Percentiles rank a stretch among this genome's conserved stretches.
These are phyloP conservation scores for Penicillium sp. DNA, from an alignment of 2,329 filamentous ascomycete genomes.

Conservation along the genomic window DNA sequence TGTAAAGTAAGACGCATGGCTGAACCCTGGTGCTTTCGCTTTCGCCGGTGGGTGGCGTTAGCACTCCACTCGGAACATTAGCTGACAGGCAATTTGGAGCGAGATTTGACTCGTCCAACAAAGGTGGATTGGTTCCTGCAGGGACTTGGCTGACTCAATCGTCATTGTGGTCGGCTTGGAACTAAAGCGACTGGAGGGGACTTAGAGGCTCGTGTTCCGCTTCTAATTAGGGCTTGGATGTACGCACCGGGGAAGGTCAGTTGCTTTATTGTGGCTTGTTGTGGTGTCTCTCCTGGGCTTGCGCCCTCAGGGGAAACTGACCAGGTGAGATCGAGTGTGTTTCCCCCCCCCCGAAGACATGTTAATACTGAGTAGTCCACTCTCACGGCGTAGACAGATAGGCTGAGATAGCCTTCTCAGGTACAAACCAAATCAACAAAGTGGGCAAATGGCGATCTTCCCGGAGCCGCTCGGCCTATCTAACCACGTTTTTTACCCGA, in stretches of 20 bases:
- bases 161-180: neutral
- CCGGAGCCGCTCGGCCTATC: neutral
- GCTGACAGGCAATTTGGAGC: constrained; percentile 3
- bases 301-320: neutral
- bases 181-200: neutral
- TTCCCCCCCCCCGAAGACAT: too few relatives aligned
- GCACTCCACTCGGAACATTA: constrained; percentile 1
- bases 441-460: neutral
- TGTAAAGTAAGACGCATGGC: neutral
- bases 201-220: neutral
- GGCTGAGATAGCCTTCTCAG: neutral
- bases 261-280: neutral
- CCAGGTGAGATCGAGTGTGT: neutral
- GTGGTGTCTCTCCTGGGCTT: neutral
- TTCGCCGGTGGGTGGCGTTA: constrained; percentile 1
- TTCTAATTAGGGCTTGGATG: constrained; percentile 3
- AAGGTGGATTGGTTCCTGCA: constrained; percentile 1
- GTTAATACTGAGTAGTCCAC: too few relatives aligned
- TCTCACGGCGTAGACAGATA: too few relatives aligned
- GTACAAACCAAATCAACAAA: neutral
- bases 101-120: neutral
- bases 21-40: neutral
- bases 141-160: neutral
- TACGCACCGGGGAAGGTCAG: neutral
- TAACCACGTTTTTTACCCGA: neutral